These are phyloP conservation scores for Sclerotinia trifoliorum DNA, from an alignment of 2,329 filamentous ascomycete species.

Conservation along the genomic window DNA sequence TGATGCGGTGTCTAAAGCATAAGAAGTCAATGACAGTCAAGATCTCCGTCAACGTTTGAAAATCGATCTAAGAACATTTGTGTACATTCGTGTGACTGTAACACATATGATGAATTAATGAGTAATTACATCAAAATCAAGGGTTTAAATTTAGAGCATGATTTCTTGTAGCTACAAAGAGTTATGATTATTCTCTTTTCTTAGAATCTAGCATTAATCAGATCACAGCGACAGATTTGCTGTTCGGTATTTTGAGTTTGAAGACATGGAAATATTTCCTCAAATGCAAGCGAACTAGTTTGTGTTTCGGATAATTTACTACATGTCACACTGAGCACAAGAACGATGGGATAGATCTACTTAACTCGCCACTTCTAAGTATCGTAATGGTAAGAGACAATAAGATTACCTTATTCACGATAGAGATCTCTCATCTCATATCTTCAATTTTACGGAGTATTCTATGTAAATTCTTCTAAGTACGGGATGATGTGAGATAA, in stretches of 20 bases:
- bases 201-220: too few relatives aligned
- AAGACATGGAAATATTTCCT: background rate
- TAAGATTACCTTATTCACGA: background rate
- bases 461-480: background rate
- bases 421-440: background rate
- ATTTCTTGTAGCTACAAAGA: background rate
- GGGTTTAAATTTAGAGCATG: background rate
- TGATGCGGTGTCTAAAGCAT: too few relatives aligned
- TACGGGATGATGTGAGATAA: background rate
- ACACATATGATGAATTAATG: too few relatives aligned
- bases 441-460: background rate
- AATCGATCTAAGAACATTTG: too few relatives aligned
- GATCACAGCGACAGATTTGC: background rate
- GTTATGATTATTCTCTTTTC: background rate
- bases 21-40: too few relatives aligned
- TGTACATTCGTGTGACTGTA: too few relatives aligned
- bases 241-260: too few relatives aligned
- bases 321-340: too few relatives aligned
- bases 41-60: too few relatives aligned
- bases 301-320: too few relatives aligned
- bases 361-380: background rate
- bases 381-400: background rate
- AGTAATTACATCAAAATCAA: too few relatives aligned
- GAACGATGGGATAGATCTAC: background rate
- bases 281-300: background rate